Evolutionary conservation across 1,139 yeast species (phyloP).

Genomic region (Arxiozyma heterogenica): DNA sequence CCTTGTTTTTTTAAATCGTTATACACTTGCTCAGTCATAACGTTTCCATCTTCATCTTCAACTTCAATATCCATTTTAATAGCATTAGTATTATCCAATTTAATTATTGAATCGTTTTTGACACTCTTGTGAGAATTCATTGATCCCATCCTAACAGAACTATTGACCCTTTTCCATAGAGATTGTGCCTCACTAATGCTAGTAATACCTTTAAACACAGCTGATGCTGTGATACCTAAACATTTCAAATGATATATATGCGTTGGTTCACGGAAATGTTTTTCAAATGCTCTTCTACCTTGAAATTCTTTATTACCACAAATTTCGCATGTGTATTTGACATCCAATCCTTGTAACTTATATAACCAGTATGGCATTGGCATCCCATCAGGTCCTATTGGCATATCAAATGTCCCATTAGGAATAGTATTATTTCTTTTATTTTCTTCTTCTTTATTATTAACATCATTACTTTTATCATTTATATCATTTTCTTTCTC

Average conservation of each 20-base stretch:
- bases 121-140: background rate
- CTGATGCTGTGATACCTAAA: slow-evolving; percentile 55
- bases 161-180: slow-evolving; percentile 36
- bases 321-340: slow-evolving; percentile 68
- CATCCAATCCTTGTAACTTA: slow-evolving; percentile 78
- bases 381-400: slow-evolving; percentile 79
- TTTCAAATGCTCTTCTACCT: slow-evolving; percentile 64
- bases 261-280: slow-evolving; percentile 61
- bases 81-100: slow-evolving; percentile 20
- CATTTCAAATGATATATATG: slow-evolving; percentile 70
- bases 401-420: slow-evolving; percentile 49
- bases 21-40: slow-evolving; percentile 75
- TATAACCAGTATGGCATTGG: slow-evolving; percentile 93
- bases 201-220: slow-evolving; percentile 55
- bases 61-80: slow-evolving; percentile 56
- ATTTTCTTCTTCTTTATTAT: slow-evolving; percentile 14
- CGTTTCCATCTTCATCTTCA: slow-evolving; percentile 90
- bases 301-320: slow-evolving; percentile 71
- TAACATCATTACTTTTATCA: slow-evolving; percentile 10
- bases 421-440: slow-evolving; percentile 11
- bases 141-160: background rate
- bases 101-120: background rate
- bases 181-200: slow-evolving; percentile 58
- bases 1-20: slow-evolving; percentile 83
- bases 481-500: slow-evolving; percentile 19